A percentile compares a stretch with the other conserved stretches of the same genome.
Conservation (phyloP, 139 green algal genomes). For the Mesotaenium endlicherianum region DNA sequence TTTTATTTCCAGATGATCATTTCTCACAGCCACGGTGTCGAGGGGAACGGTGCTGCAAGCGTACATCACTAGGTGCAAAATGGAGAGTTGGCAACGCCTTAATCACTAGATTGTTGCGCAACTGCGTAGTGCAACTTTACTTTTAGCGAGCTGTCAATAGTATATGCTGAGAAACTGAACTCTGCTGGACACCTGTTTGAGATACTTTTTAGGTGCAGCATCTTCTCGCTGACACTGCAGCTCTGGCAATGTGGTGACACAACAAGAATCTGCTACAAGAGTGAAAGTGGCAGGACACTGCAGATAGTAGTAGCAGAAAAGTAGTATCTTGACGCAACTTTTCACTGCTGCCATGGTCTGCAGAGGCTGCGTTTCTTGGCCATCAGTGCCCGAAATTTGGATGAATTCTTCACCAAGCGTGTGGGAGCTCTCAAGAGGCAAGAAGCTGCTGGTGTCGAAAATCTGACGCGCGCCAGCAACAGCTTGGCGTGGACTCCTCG, state of each 20-base stretch:
- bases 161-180: no score
- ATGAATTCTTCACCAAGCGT: conserved; percentile 69
- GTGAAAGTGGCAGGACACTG: background rate
- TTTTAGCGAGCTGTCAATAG: no score
- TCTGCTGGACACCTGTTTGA: background rate
- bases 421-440: conserved; percentile 67
- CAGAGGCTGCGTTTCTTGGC: conserved; percentile 63
- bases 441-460: conserved; percentile 55
- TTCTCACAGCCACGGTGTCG: no score
- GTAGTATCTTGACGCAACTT: background rate
- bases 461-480: conserved; percentile 41
- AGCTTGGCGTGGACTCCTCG: conserved; percentile 40
- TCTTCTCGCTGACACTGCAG: background rate
- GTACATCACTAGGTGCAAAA: no score
- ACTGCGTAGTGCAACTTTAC: no score
- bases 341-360: background rate
- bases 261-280: background rate
- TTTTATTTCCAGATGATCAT: no score
- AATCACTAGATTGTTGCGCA: no score
- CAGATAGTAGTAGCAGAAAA: background rate
- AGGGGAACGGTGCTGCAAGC: no score
- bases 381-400: conserved; percentile 62
- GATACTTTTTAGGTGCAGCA: background rate
- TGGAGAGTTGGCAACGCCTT: no score
- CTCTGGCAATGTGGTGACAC: background rate